phyloP scores from a whole-genome alignment of 768 basidiomycete species.

The Myochromella boudieri region DNA sequence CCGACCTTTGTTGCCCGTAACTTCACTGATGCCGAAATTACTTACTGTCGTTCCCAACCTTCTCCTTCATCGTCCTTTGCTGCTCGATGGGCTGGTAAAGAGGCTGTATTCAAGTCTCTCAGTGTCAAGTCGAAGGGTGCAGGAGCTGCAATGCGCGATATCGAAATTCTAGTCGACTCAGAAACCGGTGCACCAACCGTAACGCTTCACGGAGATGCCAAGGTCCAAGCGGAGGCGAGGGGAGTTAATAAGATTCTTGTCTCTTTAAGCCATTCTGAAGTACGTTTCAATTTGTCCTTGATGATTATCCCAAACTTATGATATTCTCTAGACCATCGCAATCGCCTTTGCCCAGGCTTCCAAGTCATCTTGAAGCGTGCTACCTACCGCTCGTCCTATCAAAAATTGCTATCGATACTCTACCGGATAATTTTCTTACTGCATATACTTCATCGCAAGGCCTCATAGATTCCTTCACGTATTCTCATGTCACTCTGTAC shows the following conservation, averaged over 20 bases:
- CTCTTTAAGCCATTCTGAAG: slow-evolving; percentile 93
- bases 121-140: slow-evolving; percentile 90
- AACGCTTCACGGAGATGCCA: slow-evolving; percentile 75
- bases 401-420: slow-evolving; percentile 12
- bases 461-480: slow-evolving; percentile 11
- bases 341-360: slow-evolving; percentile 86
- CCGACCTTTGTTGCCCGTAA: slow-evolving; percentile 86
- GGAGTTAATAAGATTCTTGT: slow-evolving; percentile 75
- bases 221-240: slow-evolving; percentile 67
- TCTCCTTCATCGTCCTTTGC: slow-evolving; percentile 90
- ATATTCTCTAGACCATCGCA: slow-evolving; percentile 63
- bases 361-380: slow-evolving; percentile 27
- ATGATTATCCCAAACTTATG: slow-evolving; percentile 1
- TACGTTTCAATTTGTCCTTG: slow-evolving; percentile 28
- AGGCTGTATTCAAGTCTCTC: slow-evolving; percentile 95
- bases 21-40: slow-evolving; percentile 86
- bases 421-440: slow-evolving; percentile 12
- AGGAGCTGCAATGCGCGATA: slow-evolving; percentile 93
- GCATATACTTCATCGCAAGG: slow-evolving; percentile 8
- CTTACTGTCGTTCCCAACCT: slow-evolving; percentile 86
- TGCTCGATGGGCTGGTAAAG: slow-evolving; percentile 96
- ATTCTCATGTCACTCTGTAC: slow-evolving; percentile 8
- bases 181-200: slow-evolving; percentile 79
- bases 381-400: slow-evolving; percentile 2
- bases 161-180: slow-evolving; percentile 83